phyloP scores from a whole-genome alignment of 2,329 filamentous ascomycete genomes.

The Hymenoscyphus scutula region DNA sequence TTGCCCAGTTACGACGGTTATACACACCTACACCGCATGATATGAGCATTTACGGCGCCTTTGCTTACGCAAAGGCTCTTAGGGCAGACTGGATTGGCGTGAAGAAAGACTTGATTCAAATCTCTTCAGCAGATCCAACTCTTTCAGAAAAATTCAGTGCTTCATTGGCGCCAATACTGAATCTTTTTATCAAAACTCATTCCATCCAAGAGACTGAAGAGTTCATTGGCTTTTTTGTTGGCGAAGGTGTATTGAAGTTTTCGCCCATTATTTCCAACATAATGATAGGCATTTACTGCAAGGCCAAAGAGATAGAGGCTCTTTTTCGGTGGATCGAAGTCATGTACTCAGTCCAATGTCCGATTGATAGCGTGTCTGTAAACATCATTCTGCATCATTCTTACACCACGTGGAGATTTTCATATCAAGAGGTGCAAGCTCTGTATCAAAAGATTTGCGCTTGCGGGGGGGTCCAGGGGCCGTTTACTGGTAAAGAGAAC shows the following conservation, averaged over 20 bases:
- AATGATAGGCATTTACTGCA: slow-evolving; percentile 32
- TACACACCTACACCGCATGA: slow-evolving; percentile 16
- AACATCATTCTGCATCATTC: slow-evolving; percentile 34
- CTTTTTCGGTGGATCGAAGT: slow-evolving; percentile 33
- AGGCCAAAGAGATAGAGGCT: slow-evolving; percentile 30
- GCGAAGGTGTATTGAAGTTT: slow-evolving; percentile 23
- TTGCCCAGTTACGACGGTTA: slow-evolving; percentile 17
- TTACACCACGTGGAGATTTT: slow-evolving; percentile 26
- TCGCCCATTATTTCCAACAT: slow-evolving; percentile 26
- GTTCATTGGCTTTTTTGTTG: slow-evolving; percentile 29
- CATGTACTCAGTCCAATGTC: slow-evolving; percentile 20
- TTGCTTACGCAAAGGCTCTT: slow-evolving; percentile 35
- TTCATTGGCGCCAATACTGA: slow-evolving; percentile 33
- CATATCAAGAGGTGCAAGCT: slow-evolving; percentile 24
- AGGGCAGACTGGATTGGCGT: slow-evolving; percentile 33
- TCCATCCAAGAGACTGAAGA: slow-evolving; percentile 30
- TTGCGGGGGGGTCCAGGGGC: not conserved
- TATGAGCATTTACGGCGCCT: slow-evolving; percentile 32
- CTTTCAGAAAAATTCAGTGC: slow-evolving; percentile 17
- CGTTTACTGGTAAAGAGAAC: slow-evolving; percentile 16
- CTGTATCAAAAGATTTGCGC: slow-evolving; percentile 24
- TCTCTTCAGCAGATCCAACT: slow-evolving; percentile 17
- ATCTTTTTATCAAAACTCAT: slow-evolving; percentile 31
- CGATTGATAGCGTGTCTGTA: slow-evolving; percentile 28
- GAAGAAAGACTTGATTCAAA: slow-evolving; percentile 28